Percentiles rank a stretch among this genome's conserved stretches.
Conservation (phyloP, 2,329 filamentous ascomycete species). For the Anthostomella pinea region DNA sequence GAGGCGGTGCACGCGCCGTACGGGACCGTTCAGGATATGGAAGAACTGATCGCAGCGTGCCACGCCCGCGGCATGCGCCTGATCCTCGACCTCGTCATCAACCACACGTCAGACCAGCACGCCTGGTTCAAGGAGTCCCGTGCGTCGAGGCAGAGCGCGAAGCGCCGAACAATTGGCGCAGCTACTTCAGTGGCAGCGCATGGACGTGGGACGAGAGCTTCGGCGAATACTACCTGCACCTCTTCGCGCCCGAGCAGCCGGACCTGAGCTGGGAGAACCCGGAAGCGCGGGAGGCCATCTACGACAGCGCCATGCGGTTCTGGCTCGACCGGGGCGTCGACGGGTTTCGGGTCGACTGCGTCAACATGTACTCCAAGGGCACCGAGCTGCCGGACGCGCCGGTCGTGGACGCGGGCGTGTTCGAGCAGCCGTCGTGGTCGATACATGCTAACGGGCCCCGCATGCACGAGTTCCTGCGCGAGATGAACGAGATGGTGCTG, state of each 20-base stretch:
- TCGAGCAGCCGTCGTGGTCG: slow-evolving; percentile 42
- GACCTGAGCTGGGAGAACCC: slow-evolving; percentile 76
- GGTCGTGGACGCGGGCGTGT: slow-evolving; percentile 37
- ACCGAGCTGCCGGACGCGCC: slow-evolving; percentile 54
- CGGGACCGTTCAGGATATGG: slow-evolving; percentile 64
- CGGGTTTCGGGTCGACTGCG: slow-evolving; percentile 66
- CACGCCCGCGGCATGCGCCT: slow-evolving; percentile 65
- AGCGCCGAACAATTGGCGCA: slow-evolving; percentile 74
- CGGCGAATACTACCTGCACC: slow-evolving; percentile 69
- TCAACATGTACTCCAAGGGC: slow-evolving; percentile 65
- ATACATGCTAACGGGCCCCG: slow-evolving; percentile 61
- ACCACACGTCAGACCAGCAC: slow-evolving; percentile 71
- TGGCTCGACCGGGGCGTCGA: slow-evolving; percentile 69
- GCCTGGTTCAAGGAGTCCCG: slow-evolving; percentile 68
- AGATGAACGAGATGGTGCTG: slow-evolving; percentile 54
- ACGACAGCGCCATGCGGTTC: slow-evolving; percentile 64
- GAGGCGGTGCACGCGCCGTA: slow-evolving; percentile 63
- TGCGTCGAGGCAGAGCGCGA: slow-evolving; percentile 58
- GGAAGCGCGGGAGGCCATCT: slow-evolving; percentile 63
- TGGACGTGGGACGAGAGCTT: slow-evolving; percentile 74
- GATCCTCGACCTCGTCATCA: slow-evolving; percentile 73
- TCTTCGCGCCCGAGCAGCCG: slow-evolving; percentile 69
- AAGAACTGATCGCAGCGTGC: slow-evolving; percentile 56
- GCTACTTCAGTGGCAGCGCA: slow-evolving; percentile 56
- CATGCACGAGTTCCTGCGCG: slow-evolving; percentile 59